phyloP scores from a whole-genome alignment of 176 grass and related monocot genomes.

The Bromus sterilis region DNA sequence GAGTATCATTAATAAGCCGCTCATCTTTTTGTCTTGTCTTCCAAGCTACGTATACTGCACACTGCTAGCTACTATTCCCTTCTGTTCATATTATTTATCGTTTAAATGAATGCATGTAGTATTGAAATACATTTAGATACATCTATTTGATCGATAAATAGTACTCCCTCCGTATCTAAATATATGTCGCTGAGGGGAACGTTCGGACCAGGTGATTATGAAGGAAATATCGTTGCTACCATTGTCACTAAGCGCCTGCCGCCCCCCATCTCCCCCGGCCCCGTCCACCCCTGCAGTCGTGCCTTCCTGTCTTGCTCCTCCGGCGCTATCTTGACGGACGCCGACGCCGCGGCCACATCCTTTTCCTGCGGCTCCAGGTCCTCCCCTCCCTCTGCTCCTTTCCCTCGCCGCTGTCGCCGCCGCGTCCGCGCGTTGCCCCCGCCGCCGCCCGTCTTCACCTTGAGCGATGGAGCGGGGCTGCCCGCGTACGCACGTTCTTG shows the following conservation, averaged over 20 bases:
- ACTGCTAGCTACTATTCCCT: background rate
- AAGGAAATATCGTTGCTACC: too few relatives aligned
- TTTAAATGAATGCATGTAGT: too few relatives aligned
- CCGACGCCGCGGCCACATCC: background rate
- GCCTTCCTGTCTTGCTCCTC: background rate
- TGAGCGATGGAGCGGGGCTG: background rate
- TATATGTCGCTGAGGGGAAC: too few relatives aligned
- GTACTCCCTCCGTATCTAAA: too few relatives aligned
- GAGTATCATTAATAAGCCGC: conserved; percentile 14
- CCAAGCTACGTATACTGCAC: conserved; percentile 23
- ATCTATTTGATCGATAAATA: too few relatives aligned
- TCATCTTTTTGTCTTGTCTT: conserved; percentile 33
- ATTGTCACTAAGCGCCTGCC: too few relatives aligned
- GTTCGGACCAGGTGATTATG: too few relatives aligned
- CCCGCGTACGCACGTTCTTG: conserved; percentile 25
- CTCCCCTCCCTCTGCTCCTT: background rate
- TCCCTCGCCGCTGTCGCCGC: background rate
- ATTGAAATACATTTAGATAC: too few relatives aligned
- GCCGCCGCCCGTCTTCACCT: conserved; percentile 15
- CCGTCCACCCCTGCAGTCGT: too few relatives aligned
- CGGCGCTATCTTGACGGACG: conserved; percentile 41
- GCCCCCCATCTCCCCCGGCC: too few relatives aligned
- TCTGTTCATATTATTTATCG: too few relatives aligned
- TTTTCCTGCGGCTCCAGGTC: background rate
- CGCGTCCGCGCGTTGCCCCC: background rate